Conservation (phyloP, 176 grass and related monocot genomes). For the Rhynchospora tenuis region DNA sequence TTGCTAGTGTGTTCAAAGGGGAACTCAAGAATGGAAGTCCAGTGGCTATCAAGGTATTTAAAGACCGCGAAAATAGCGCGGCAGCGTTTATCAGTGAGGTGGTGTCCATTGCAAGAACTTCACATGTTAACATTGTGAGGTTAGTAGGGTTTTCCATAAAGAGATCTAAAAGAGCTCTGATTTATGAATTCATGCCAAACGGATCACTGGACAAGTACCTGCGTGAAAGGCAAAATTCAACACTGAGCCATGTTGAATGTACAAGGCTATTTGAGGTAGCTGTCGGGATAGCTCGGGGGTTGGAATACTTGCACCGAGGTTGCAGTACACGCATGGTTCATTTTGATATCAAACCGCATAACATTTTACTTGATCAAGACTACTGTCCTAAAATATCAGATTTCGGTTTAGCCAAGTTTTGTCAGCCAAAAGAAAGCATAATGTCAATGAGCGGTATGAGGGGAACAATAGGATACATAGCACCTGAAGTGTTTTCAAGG, state of each 20-base stretch:
- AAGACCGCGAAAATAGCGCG: conserved; percentile 22
- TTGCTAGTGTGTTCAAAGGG: conserved; percentile 45
- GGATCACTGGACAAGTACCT: conserved; percentile 33
- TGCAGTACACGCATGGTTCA: conserved; percentile 52
- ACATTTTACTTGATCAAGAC: no score
- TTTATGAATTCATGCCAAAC: conserved; percentile 50
- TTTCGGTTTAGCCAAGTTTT: neutral
- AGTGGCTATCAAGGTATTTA: conserved; percentile 45
- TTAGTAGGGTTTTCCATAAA: conserved; percentile 44
- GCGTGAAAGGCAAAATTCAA: neutral
- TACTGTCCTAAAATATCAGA: conserved; percentile 9
- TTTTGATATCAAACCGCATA: conserved; percentile 14
- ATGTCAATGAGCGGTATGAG: conserved; percentile 32
- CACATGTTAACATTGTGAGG: conserved; percentile 45
- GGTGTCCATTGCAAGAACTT: conserved; percentile 40
- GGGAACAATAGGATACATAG: conserved; percentile 42
- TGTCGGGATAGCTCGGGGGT: conserved; percentile 37
- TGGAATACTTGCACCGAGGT: conserved; percentile 49
- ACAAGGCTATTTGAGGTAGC: conserved; percentile 33
- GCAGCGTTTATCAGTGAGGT: conserved; percentile 50
- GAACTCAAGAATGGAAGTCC: conserved; percentile 20
- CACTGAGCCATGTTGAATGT: conserved; percentile 16
- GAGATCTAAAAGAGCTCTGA: conserved; percentile 24
- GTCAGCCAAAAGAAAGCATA: conserved; percentile 22
- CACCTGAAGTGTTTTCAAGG: conserved; percentile 37